Conservation (phyloP, 192 early-diverging fungal species). For the Spinellus fusiger region DNA sequence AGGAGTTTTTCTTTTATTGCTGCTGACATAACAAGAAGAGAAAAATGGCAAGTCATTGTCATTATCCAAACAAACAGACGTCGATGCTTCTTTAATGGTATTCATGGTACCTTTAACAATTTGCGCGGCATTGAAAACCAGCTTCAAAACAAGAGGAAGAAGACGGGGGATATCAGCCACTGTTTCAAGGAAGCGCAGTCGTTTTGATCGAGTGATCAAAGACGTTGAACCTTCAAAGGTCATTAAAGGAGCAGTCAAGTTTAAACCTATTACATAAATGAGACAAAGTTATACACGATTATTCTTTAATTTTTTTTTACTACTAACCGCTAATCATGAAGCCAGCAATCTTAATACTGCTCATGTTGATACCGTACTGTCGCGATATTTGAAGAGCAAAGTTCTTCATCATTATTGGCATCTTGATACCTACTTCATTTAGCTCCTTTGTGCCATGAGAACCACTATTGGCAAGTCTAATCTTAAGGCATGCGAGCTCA, state of each 20-base stretch:
- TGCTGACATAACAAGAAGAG: not conserved
- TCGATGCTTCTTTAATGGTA: conserved; percentile 3
- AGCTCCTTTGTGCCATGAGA: conserved; percentile 3
- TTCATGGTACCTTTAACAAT: not conserved
- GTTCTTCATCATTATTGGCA: conserved; percentile 10
- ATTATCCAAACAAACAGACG: conserved; percentile 2
- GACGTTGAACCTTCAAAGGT: conserved; percentile 3
- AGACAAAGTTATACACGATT: not conserved
- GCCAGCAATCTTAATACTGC: not conserved
- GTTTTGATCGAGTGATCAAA: conserved; percentile 6
- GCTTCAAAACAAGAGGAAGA: conserved; percentile 3
- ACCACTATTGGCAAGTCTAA: not conserved
- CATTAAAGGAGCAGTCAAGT: conserved; percentile 6
- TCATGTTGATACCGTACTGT: conserved; percentile 1
- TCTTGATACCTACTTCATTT: conserved; percentile 1
- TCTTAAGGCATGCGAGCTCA: not conserved
- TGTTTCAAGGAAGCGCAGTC: conserved; percentile 1
- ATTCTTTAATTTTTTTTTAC: not conserved
- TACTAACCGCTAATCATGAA: not conserved
- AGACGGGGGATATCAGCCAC: conserved; percentile 1
- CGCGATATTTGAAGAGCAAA: not conserved
- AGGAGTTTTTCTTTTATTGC: conserved; percentile 2
- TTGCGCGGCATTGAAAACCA: not conserved
- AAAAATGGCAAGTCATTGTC: conserved; percentile 1
- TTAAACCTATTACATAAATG: conserved; percentile 3